Base-by-base conservation (phyloP, 495 filamentous ascomycete species). In the Penicillium waksmanii region DNA sequence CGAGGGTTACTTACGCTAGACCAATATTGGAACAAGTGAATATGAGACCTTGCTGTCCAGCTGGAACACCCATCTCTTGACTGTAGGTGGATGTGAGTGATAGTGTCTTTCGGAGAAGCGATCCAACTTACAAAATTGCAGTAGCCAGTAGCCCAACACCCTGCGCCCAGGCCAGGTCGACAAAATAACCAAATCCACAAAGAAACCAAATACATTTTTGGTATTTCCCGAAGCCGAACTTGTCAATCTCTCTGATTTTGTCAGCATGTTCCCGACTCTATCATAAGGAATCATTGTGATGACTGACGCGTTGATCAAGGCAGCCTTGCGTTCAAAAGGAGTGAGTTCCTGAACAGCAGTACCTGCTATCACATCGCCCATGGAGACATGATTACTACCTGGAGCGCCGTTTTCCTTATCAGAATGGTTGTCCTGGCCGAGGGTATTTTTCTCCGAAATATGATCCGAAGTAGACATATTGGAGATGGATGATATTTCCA, bases 131-230 rank as follows among this genome's bases (percentile, higher is more conserved):
- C 42, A 52, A 52, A 18, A 52, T 52, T 6, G 15, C 18, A 13
- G 53, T 55, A 9, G 53, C 34, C 25, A 55, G 9, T 13, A 82
- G 62, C 6, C 78, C 80, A 66, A 82, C 80, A 17, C 74, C 78
- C 61, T 81, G 75, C 7, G 79, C 79, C 69, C 77, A 83, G 5
- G 80, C 67, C 46, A 82, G 62, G 55, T 83, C 80, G 12, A 82
- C 64, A 36, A 83, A 63, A 61, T 82, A 83, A 13, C 80, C 80
- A 52, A 83, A 74, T 12, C 80, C 80, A 54, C 78, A 82, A 7
- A 82, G 66, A 17, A 67, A 57, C 71, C 77, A 82, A 38, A 80
- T 75, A 47, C 68, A 74, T 63, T 61, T 62, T 58, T 83, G 80
- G 55, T 83, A 82, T 43, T 68, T 72, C 9, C 80, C 80, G 75